Conservation (phyloP, 345 rosid species). For the Citrus unshiu region DNA sequence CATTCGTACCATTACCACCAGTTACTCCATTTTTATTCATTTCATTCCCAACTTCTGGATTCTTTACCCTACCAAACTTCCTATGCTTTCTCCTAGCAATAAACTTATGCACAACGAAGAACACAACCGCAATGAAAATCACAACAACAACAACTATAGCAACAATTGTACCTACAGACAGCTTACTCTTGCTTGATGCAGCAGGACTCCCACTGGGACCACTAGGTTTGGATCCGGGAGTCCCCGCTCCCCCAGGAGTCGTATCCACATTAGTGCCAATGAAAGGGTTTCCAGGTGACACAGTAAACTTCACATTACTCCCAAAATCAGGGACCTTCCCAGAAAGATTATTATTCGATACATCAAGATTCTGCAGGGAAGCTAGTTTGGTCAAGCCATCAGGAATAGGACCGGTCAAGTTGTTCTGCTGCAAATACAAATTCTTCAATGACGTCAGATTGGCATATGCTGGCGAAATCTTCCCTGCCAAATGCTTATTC, state of each 20-base stretch:
- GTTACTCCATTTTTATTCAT: constrained; percentile 29
- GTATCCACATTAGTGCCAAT: constrained; percentile 6
- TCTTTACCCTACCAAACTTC: constrained; percentile 38
- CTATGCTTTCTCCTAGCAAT: constrained; percentile 33
- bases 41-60: constrained; percentile 41
- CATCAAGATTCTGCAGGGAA: constrained; percentile 45
- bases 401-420: constrained; percentile 61
- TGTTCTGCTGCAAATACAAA: constrained; percentile 53
- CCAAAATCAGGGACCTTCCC: constrained; percentile 49
- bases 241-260: constrained; percentile 18
- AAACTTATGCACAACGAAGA: constrained; percentile 48
- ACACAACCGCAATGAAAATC: constrained; percentile 36
- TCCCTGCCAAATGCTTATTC: constrained; percentile 47
- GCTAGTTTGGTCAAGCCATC: constrained; percentile 46
- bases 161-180: constrained; percentile 39
- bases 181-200: constrained; percentile 22
- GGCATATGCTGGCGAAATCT: constrained; percentile 56
- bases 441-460: constrained; percentile 51
- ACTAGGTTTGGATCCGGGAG: constrained; percentile 14
- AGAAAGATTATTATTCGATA: constrained; percentile 68
- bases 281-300: constrained; percentile 35
- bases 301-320: constrained; percentile 31
- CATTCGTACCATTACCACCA: constrained; percentile 23
- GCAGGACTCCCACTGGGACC: constrained; percentile 15
- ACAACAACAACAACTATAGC: constrained; percentile 43